Evolutionary conservation across 306 rosid genomes (phyloP), one percentile per base, ranked within the genome.

Genomic region (Vigna nakashimae): DNA sequence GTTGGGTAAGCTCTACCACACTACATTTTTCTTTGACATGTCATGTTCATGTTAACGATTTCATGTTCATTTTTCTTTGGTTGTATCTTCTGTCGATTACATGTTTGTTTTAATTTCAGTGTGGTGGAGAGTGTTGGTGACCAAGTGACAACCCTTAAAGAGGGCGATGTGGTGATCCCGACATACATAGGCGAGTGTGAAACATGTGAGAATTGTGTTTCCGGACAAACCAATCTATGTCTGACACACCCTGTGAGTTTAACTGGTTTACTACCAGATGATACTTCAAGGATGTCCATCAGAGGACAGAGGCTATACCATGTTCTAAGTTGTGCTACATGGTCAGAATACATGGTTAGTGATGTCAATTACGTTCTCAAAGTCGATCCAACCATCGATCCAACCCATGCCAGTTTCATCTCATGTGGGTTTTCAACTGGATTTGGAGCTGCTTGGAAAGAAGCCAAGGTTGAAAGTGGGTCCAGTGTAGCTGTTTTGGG

Each of bases 341-440:
- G 84, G 84, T 67, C 80, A n/a, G 84, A 81, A 40, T 81, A 81
- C 69, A 63, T 48, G 52, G 80, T 81, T 36, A 55, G 38, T 48
- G 80, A 81, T 81, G 70, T 20, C 28, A 74, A 74, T 48, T 81
- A 74, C 17, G 12, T 40, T 16, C 26, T 74, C 10, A 81, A 74
- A 67, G 76, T 81, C 74, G 84, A 81, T 81, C 56, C 76, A 57
- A 68, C 13, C 58, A 81, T 81, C 34, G 15, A 67, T 81, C 57
- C 9, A 58, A 58, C 73, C 4, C 24, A 75, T 81, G 84, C 84
- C 2, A 81, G 84, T 69, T 81, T 81, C 73, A 81, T 81, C 73
- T 81, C 84, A 58, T 81, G 84, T 75, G 81, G 84, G 3, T 75
- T 81, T 69, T 81, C 84, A 68, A 81, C 84, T 50, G 84, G 84